These are phyloP conservation scores for Orbilia quercus DNA, from an alignment of 2,329 filamentous ascomycete species.

Conservation along the genomic window DNA sequence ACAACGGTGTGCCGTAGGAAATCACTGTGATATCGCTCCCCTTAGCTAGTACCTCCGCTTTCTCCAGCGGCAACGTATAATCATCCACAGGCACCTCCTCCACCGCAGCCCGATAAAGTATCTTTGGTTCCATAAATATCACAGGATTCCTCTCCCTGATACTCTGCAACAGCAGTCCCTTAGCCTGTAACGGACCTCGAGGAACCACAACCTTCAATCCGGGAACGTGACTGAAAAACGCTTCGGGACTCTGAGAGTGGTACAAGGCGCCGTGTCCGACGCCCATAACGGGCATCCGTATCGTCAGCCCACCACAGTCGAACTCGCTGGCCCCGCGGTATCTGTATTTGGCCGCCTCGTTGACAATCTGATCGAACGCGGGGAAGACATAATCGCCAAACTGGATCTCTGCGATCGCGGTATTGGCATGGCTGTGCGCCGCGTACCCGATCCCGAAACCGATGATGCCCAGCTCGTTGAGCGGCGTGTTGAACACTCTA, in stretches of 20 bases:
- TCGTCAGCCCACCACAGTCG: conserved; percentile 80
- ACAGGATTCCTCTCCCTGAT: conserved; percentile 83
- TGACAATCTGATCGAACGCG: conserved; percentile 92
- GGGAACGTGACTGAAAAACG: conserved; percentile 87
- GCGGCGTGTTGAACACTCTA: conserved; percentile 93
- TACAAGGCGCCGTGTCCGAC: conserved; percentile 91
- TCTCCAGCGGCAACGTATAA: conserved; percentile 85
- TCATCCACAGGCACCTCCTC: conserved; percentile 86
- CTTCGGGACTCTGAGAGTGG: conserved; percentile 89
- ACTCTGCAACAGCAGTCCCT: conserved; percentile 83
- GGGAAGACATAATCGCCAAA: conserved; percentile 96
- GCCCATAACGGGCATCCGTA: conserved; percentile 88
- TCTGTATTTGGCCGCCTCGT: conserved; percentile 88
- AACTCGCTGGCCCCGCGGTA: conserved; percentile 70
- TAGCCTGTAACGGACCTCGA: conserved; percentile 85
- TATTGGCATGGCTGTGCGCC: conserved; percentile 75
- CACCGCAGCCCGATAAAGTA: conserved; percentile 88
- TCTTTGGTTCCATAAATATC: conserved; percentile 93
- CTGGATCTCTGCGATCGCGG: conserved; percentile 91
- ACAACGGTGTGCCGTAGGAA: conserved; percentile 89
- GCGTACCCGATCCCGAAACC: conserved; percentile 92
- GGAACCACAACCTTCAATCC: conserved; percentile 87
- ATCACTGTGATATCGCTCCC: conserved; percentile 85
- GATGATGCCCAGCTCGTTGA: conserved; percentile 93
- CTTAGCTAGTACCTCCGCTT: conserved; percentile 83